Base-by-base conservation (phyloP, 805 yeast species). In the Candida pini region DNA sequence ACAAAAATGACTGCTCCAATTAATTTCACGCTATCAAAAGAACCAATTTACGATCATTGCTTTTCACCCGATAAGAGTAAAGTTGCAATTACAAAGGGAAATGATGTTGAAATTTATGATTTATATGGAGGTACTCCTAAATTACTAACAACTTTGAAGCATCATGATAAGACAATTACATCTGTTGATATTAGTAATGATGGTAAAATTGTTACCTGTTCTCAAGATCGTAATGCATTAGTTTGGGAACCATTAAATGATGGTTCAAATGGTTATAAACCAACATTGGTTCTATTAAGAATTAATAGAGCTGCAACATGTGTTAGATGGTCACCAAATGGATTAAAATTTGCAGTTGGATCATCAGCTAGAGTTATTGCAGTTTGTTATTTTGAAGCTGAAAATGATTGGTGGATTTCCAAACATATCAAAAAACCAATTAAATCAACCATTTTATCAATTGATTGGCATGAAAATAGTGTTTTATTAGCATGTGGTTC, bases 371-470 rank as follows among this genome's bases (percentile, higher is more conserved):
- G 97, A 40, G 82, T 84, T 43, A 81, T 92, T 60, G 96, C 97
- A 8, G 84, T 92, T 32, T 92, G 98, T 66, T 92, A 89, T 64
- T 92, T 83, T 58, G 98, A 92, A 63, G 83, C 71, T 43, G 96
- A 88, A 51, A 92, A 90, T 59, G 96, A 92, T 58, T 92, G 99
- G 99, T 92, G 99, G 99, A 89, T 92, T 33, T 86, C 97, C 10
- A 90, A 90, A 62, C 98, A 90, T 64, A 82, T 92, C 62, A 89
- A 89, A 68, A 87, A 85, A 62, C 96, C 97, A n/a, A 69, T 92
- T 50, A 80, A 81, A 58, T 82, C 96, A 9, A 87, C 97, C 21
- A 73, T 89, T 47, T 70, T 89, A 45, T 69, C 83, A 30, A 69
- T 90, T 36, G 80, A 80, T 44, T 89, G 98, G 98, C 97, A 92